These are phyloP conservation scores for Collybia mongolica DNA, from an alignment of 768 basidiomycete species.

Conservation along the genomic window DNA sequence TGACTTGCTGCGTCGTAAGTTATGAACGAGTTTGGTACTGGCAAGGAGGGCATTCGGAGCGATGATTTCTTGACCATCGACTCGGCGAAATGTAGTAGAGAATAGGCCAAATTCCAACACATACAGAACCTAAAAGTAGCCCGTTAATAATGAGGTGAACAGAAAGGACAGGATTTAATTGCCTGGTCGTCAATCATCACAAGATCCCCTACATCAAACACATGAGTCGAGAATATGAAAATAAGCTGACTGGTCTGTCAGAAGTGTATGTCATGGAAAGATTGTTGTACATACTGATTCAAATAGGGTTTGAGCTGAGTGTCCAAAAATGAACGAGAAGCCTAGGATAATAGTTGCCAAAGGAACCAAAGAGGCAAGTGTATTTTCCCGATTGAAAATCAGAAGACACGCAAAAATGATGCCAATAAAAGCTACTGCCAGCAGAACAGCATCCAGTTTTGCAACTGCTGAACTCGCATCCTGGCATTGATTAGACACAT, in stretches of 20 bases:
- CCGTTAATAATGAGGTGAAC: background rate
- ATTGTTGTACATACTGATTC: slow-evolving; percentile 53
- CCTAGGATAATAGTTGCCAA: slow-evolving; percentile 79
- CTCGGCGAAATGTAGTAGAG: slow-evolving; percentile 75
- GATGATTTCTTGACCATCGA: slow-evolving; percentile 78
- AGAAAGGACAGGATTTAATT: slow-evolving; percentile 3
- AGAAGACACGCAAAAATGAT: slow-evolving; percentile 71
- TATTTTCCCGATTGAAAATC: slow-evolving; percentile 68
- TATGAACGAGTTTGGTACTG: slow-evolving; percentile 73
- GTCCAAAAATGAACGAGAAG: slow-evolving; percentile 84
- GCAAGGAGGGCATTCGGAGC: slow-evolving; percentile 76
- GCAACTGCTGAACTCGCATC: slow-evolving; percentile 72
- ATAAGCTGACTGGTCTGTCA: slow-evolving; percentile 48
- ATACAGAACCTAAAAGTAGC: slow-evolving; percentile 34
- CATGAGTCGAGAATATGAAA: slow-evolving; percentile 84
- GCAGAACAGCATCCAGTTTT: slow-evolving; percentile 75
- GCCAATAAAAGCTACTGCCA: slow-evolving; percentile 53
- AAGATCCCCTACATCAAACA: slow-evolving; percentile 82
- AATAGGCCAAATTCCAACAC: slow-evolving; percentile 82
- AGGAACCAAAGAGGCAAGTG: slow-evolving; percentile 72
- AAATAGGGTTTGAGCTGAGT: slow-evolving; percentile 77
- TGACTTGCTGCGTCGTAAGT: slow-evolving; percentile 70
- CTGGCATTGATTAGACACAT: slow-evolving; percentile 26
- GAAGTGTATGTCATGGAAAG: background rate
- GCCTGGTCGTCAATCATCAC: slow-evolving; percentile 80